Conservation (phyloP, 2,329 filamentous ascomycete species). For the Colletotrichum somersetense region DNA sequence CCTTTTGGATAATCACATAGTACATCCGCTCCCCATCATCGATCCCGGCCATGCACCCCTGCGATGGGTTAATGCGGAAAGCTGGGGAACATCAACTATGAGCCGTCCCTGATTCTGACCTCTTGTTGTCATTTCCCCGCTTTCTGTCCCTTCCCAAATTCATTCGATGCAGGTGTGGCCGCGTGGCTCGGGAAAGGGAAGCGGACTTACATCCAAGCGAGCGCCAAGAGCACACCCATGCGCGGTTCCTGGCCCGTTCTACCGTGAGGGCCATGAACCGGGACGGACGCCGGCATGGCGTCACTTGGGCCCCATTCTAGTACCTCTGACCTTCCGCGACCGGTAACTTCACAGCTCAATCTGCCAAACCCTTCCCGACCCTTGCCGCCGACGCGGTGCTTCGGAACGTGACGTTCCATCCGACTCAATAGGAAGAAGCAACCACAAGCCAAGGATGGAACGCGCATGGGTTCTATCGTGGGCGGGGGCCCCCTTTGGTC, state of each 20-base stretch:
- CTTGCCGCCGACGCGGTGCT: neutral
- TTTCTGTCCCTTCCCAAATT: neutral
- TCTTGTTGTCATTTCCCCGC: conserved; percentile 20
- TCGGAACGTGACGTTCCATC: conserved; percentile 31
- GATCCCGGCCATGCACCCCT: conserved; percentile 16
- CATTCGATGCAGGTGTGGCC: conserved; percentile 13
- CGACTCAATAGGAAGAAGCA: conserved; percentile 11
- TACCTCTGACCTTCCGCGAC: no score
- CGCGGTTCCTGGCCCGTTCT: conserved; percentile 39
- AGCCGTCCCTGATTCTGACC: neutral
- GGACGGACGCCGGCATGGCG: neutral
- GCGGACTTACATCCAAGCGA: conserved; percentile 17
- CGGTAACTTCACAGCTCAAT: neutral
- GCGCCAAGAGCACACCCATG: conserved; percentile 24
- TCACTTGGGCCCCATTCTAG: neutral
- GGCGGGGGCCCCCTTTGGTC: neutral
- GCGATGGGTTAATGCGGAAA: conserved; percentile 31
- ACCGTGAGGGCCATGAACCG: conserved; percentile 21
- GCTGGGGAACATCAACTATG: conserved; percentile 7
- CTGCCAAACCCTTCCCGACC: conserved; percentile 4
- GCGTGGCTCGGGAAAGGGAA: neutral
- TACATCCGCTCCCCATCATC: conserved; percentile 10
- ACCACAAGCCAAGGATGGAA: neutral
- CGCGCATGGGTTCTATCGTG: neutral
- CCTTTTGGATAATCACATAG: neutral